Evolutionary conservation across 768 basidiomycete species (phyloP).

Genomic region (Phallus indusiatus): DNA sequence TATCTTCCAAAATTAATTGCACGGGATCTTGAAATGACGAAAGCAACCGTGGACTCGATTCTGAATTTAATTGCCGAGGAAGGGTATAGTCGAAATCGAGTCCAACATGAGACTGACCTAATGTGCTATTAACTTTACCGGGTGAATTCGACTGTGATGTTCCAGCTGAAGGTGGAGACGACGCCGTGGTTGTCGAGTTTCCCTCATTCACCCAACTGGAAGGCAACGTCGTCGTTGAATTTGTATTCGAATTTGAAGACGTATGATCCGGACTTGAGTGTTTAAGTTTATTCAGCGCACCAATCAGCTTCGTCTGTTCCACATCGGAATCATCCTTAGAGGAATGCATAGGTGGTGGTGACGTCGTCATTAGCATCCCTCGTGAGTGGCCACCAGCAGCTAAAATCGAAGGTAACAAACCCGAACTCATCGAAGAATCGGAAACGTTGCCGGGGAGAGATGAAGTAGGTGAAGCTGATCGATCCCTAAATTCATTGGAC

Average conservation of each 20-base stretch:
- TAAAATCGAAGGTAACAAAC: background rate
- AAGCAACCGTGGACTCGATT: slow-evolving; percentile 45
- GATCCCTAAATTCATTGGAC: background rate
- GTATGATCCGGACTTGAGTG: background rate
- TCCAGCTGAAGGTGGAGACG: slow-evolving; percentile 4
- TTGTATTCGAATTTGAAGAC: slow-evolving; percentile 1
- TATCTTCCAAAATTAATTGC: slow-evolving; percentile 76
- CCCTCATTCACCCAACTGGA: background rate
- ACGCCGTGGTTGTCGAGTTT: slow-evolving; percentile 3
- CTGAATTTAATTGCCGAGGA: slow-evolving; percentile 49
- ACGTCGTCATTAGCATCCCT: background rate
- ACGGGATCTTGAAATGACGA: slow-evolving; percentile 69
- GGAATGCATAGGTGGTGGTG: background rate
- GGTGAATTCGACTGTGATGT: slow-evolving; percentile 7
- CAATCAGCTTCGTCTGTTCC: background rate
- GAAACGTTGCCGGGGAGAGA: background rate
- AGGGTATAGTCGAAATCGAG: slow-evolving; percentile 45
- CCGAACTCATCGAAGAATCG: slow-evolving; percentile 1
- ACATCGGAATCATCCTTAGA: background rate
- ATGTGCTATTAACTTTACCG: background rate
- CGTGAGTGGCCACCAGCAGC: background rate
- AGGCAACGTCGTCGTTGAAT: slow-evolving; percentile 1
- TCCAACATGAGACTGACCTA: background rate
- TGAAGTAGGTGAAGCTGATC: background rate
- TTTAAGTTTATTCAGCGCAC: background rate